Percentiles rank a stretch among this genome's conserved stretches.
These are phyloP conservation scores for Colletotrichum tanaceti DNA, from an alignment of 2,329 filamentous ascomycete species.

Conservation along the genomic window DNA sequence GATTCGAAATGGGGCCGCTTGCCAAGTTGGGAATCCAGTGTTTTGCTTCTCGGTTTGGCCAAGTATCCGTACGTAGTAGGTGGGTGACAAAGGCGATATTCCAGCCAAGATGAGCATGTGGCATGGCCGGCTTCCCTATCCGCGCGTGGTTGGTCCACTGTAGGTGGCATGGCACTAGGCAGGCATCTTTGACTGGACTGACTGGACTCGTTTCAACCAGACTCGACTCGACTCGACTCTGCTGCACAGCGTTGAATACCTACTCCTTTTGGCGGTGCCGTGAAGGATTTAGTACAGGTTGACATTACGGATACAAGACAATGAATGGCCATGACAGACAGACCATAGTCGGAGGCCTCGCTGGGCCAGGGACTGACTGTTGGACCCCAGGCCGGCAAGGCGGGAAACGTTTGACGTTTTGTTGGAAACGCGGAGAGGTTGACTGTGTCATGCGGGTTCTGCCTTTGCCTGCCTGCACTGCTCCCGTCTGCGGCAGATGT, in stretches of 20 bases:
- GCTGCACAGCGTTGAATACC: neutral
- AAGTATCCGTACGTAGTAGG: no score
- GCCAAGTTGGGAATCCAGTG: slow-evolving; percentile 36
- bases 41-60: slow-evolving; percentile 39
- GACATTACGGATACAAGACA: no score
- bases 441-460: slow-evolving; percentile 12
- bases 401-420: slow-evolving; percentile 29
- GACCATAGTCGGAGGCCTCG: slow-evolving; percentile 7
- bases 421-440: slow-evolving; percentile 27
- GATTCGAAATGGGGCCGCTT: slow-evolving; percentile 34
- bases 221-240: neutral
- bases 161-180: no score
- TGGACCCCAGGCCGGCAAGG: slow-evolving; percentile 6
- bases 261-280: neutral
- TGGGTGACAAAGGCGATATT: slow-evolving; percentile 22
- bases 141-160: no score
- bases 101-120: slow-evolving; percentile 22
- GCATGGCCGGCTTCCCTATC: no score
- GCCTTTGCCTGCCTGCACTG: no score
- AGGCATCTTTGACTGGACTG: slow-evolving; percentile 9
- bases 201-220: no score
- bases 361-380: neutral
- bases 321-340: neutral
- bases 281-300: neutral
- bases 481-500: slow-evolving; percentile 21